Percentiles rank a stretch among this genome's conserved stretches.
Conservation (phyloP, 1,284 basidiomycete species). For the Salmacisia buchloeana region DNA sequence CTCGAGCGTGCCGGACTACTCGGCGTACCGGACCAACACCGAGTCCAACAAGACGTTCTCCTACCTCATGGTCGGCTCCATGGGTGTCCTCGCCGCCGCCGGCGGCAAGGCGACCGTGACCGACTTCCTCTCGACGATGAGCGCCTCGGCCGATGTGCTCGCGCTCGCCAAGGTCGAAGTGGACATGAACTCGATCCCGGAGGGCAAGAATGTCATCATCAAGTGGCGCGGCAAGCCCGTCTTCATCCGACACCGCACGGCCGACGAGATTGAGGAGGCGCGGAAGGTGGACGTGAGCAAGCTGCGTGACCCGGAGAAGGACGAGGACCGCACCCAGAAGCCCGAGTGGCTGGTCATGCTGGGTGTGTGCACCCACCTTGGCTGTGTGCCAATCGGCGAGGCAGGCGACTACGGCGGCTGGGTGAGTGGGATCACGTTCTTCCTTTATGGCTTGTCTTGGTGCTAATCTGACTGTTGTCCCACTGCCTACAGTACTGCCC, state of each 20-base stretch:
- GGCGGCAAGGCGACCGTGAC: slow-evolving; percentile 89
- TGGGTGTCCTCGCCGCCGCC: slow-evolving; percentile 88
- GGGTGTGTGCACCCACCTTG: slow-evolving; percentile 89
- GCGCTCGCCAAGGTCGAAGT: slow-evolving; percentile 98
- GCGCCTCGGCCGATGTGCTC: slow-evolving; percentile 93
- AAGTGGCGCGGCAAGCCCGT: slow-evolving; percentile 98
- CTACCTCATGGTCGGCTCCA: slow-evolving; percentile 95
- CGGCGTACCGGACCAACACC: slow-evolving; percentile 68
- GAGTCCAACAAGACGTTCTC: slow-evolving; percentile 75
- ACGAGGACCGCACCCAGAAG: slow-evolving; percentile 81
- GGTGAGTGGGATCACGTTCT: slow-evolving; percentile 50
- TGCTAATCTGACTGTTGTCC: slow-evolving; percentile 5
- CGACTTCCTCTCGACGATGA: slow-evolving; percentile 92
- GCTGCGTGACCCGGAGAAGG: slow-evolving; percentile 86
- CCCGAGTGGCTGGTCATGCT: slow-evolving; percentile 74
- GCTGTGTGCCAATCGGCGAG: slow-evolving; percentile 95
- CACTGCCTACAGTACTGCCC: slow-evolving; percentile 50
- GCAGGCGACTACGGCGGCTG: slow-evolving; percentile 97
- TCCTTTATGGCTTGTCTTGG: slow-evolving; percentile 2
- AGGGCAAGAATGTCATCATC: slow-evolving; percentile 68
- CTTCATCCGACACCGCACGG: slow-evolving; percentile 94
- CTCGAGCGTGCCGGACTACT: slow-evolving; percentile 79
- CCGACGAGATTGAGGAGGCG: slow-evolving; percentile 88
- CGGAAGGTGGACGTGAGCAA: slow-evolving; percentile 74
- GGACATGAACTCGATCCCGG: slow-evolving; percentile 81